Conservation (phyloP, 2,329 filamentous ascomycete species). For the Fusarium austroafricanum region DNA sequence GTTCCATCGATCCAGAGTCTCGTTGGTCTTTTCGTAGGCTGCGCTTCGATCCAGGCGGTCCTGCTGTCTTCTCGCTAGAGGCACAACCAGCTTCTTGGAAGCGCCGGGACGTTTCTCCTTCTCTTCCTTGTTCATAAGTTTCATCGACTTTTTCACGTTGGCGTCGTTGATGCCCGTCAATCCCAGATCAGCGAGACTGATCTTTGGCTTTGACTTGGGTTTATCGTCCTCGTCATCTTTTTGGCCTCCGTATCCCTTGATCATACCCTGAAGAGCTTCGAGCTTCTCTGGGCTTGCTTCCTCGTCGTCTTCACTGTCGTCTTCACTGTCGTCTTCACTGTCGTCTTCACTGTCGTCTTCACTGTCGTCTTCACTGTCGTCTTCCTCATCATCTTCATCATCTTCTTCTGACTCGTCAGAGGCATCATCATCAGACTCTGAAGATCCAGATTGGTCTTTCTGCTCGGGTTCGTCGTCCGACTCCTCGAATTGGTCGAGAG, state of each 20-base stretch:
- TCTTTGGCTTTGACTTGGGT: conserved; percentile 69
- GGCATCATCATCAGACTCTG: conserved; percentile 58
- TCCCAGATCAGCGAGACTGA: conserved; percentile 79
- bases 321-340: conserved; percentile 58
- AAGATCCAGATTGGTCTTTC: conserved; percentile 58
- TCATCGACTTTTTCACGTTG: conserved; percentile 81
- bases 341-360: conserved; percentile 62
- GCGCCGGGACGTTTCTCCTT: conserved; percentile 60
- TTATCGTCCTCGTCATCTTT: conserved; percentile 63
- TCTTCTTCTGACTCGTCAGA: conserved; percentile 57
- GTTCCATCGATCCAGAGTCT: conserved; percentile 90
- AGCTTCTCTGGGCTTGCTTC: conserved; percentile 66
- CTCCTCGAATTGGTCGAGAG: conserved; percentile 65
- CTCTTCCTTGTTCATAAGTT: conserved; percentile 75
- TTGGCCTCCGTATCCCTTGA: conserved; percentile 75
- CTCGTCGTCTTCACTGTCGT: conserved; percentile 59
- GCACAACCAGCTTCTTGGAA: conserved; percentile 80
- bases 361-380: conserved; percentile 60
- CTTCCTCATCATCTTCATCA: conserved; percentile 58
- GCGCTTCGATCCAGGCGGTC: conserved; percentile 83
- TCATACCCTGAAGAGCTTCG: conserved; percentile 74
- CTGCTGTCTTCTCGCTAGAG: conserved; percentile 86
- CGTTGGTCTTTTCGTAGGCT: conserved; percentile 91
- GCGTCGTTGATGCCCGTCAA: conserved; percentile 78
- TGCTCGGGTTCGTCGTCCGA: conserved; percentile 61